Evolutionary conservation across 768 basidiomycete species (phyloP).

Genomic region (Lentinula detonsa): DNA sequence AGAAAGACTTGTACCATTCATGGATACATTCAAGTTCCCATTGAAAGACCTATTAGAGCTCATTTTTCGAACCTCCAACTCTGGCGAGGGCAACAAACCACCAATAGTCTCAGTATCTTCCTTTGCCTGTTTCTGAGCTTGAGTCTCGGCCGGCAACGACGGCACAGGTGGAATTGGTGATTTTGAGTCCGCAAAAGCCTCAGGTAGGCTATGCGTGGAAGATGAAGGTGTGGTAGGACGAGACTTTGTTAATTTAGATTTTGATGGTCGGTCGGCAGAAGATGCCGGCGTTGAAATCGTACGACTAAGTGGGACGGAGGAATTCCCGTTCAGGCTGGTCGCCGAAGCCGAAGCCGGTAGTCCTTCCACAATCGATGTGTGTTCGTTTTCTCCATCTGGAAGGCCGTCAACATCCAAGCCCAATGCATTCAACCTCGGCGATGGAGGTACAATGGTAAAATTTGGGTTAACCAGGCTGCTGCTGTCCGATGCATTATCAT

Average conservation of each 20-base stretch:
- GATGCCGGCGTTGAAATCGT: background rate
- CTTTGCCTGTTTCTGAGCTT: background rate
- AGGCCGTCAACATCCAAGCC: background rate
- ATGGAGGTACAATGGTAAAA: conserved; percentile 1
- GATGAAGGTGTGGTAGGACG: conserved; percentile 6
- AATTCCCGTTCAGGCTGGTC: background rate
- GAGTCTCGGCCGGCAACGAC: background rate
- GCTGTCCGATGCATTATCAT: background rate
- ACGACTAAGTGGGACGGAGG: background rate
- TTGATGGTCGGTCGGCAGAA: background rate
- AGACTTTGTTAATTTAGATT: background rate
- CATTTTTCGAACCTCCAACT: background rate
- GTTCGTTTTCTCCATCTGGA: background rate
- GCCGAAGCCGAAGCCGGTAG: conserved; percentile 1
- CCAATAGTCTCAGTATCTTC: background rate
- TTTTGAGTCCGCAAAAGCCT: background rate
- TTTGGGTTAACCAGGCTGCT: conserved; percentile 1
- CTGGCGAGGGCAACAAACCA: background rate
- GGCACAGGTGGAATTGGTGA: background rate
- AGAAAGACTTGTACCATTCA: background rate
- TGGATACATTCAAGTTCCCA: background rate
- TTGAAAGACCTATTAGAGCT: conserved; percentile 3
- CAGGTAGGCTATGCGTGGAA: background rate
- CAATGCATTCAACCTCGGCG: background rate
- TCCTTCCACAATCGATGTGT: background rate